Percentiles rank a stretch among this genome's conserved stretches.
Evolutionary conservation across 306 rosid genomes (phyloP).

Genomic region (Pyrus bretschneideri): DNA sequence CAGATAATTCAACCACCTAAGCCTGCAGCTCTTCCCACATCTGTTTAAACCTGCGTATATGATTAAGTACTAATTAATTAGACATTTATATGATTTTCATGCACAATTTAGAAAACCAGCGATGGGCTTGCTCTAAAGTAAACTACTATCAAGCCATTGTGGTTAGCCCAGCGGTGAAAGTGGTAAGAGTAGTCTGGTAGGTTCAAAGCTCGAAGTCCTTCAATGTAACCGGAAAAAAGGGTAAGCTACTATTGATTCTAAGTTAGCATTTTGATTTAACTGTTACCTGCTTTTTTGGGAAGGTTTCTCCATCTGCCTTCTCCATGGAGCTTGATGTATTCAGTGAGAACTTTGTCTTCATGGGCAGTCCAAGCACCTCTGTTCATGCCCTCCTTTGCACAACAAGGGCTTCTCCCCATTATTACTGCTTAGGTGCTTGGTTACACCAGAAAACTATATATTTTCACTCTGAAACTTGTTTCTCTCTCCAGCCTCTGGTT

Average conservation of each 20-base stretch:
- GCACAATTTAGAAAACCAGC: not conserved
- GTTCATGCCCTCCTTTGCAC: slow-evolving; percentile 18
- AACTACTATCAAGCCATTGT: too few relatives aligned
- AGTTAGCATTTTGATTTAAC: not conserved
- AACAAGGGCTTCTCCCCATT: slow-evolving; percentile 26
- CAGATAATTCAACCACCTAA: slow-evolving; percentile 25
- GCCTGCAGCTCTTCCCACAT: slow-evolving; percentile 33
- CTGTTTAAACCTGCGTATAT: slow-evolving; percentile 14
- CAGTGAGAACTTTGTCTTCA: slow-evolving; percentile 17
- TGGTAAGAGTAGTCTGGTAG: not conserved
- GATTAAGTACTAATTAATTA: not conserved
- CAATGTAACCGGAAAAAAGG: not conserved
- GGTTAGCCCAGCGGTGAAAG: not conserved
- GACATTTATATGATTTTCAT: not conserved
- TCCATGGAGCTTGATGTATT: slow-evolving; percentile 16
- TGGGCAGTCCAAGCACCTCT: slow-evolving; percentile 21
- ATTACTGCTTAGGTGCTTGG: not conserved
- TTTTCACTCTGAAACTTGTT: not conserved
- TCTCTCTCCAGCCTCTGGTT: not conserved
- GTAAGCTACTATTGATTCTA: not conserved
- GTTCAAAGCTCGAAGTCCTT: not conserved
- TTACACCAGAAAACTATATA: not conserved
- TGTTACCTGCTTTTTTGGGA: slow-evolving; percentile 13
- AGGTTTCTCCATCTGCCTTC: slow-evolving; percentile 27
- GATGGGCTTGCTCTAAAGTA: not conserved